phyloP scores from a whole-genome alignment of 371 early-diverging fungal species.

The Mucor saturninus region DNA sequence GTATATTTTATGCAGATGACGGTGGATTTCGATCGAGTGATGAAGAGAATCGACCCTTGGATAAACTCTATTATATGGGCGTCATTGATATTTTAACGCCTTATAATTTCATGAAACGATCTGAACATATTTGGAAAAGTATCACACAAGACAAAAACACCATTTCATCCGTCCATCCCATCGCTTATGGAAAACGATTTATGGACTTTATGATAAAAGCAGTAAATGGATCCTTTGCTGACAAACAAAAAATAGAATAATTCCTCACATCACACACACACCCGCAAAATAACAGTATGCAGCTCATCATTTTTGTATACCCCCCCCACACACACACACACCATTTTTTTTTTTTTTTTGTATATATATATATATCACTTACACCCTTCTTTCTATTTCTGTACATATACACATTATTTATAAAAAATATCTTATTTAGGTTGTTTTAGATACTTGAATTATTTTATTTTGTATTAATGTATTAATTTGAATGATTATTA shows the following conservation, averaged over 20 bases:
- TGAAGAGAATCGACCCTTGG: slow-evolving; percentile 61
- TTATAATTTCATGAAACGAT: slow-evolving; percentile 81
- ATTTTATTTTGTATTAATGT: slow-evolving; percentile 1
- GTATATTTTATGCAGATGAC: slow-evolving; percentile 84
- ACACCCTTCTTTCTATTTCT: not conserved
- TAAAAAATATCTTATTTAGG: not conserved
- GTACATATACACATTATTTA: not conserved
- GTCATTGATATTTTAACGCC: slow-evolving; percentile 95
- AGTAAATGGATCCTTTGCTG: slow-evolving; percentile 17
- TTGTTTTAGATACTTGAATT: not conserved
- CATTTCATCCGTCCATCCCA: slow-evolving; percentile 91
- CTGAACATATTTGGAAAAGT: slow-evolving; percentile 87
- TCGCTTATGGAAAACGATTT: slow-evolving; percentile 84
- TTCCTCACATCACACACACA: not conserved
- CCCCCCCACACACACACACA: not conserved
- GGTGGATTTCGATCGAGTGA: slow-evolving; percentile 88
- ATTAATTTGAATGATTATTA: not conserved
- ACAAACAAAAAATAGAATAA: not conserved
- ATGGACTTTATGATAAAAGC: slow-evolving; percentile 75
- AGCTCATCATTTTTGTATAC: not conserved
- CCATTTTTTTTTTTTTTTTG: not conserved
- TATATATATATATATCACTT: slow-evolving; percentile 1
- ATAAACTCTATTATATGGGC: slow-evolving; percentile 87
- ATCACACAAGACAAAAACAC: slow-evolving; percentile 69
- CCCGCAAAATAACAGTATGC: not conserved